Conservation (phyloP, 1,284 basidiomycete genomes). For the Phlebopus sp. region DNA sequence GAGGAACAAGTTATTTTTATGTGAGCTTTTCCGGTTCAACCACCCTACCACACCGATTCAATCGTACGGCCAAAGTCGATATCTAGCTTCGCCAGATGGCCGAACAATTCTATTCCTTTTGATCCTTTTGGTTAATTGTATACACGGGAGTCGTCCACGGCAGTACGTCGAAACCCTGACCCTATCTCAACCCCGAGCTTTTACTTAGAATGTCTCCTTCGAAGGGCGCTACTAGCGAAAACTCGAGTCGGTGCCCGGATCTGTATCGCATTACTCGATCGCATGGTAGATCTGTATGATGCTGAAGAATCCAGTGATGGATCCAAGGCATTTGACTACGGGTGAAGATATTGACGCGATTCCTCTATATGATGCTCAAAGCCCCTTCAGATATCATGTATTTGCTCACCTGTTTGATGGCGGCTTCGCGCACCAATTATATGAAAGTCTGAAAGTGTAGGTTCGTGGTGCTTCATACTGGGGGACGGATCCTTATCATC, state of each 20-base stretch:
- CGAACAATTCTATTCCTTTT: conserved; percentile 61
- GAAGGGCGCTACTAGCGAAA: conserved; percentile 44
- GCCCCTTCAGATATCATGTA: conserved; percentile 47
- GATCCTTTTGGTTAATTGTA: conserved; percentile 72
- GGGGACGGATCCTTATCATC: conserved; percentile 11
- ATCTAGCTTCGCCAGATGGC: conserved; percentile 66
- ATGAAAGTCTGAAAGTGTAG: conserved; percentile 51
- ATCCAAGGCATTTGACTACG: conserved; percentile 70
- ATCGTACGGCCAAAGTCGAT: conserved; percentile 50
- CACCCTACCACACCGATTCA: conserved; percentile 1
- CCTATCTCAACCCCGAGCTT: neutral
- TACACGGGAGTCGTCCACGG: conserved; percentile 51
- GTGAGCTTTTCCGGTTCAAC: conserved; percentile 42
- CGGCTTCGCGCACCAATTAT: conserved; percentile 49
- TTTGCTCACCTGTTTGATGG: conserved; percentile 52
- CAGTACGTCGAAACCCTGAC: conserved; percentile 46
- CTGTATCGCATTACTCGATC: conserved; percentile 61
- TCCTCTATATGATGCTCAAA: conserved; percentile 5
- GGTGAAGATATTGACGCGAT: conserved; percentile 42
- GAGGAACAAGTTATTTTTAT: conserved; percentile 74
- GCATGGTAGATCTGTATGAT: conserved; percentile 65
- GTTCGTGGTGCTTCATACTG: conserved; percentile 6
- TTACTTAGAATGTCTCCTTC: conserved; percentile 4
- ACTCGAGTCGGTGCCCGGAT: conserved; percentile 57
- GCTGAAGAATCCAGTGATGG: conserved; percentile 58